Percentiles rank a stretch among this genome's conserved stretches.
These are phyloP conservation scores for Candida ficus DNA, from an alignment of 805 yeast genomes.

Conservation along the genomic window DNA sequence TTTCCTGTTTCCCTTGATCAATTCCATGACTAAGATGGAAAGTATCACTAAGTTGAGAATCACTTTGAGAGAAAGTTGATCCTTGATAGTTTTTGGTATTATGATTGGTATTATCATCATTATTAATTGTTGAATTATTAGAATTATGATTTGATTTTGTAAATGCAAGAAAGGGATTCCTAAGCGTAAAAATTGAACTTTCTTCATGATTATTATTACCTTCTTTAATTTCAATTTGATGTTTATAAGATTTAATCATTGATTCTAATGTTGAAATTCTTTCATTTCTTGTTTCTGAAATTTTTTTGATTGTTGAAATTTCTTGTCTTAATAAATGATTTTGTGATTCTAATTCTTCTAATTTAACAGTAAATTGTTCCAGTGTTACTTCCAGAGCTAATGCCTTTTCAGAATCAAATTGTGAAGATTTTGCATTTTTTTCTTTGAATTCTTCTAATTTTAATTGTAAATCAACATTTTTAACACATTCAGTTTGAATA, in stretches of 20 bases:
- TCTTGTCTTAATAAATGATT: slow-evolving; percentile 54
- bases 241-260: slow-evolving; percentile 45
- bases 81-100: not conserved
- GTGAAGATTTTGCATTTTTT: slow-evolving; percentile 22
- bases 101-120: not conserved
- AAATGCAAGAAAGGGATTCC: slow-evolving; percentile 13
- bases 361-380: slow-evolving; percentile 50
- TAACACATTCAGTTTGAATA: slow-evolving; percentile 22
- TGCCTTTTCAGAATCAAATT: slow-evolving; percentile 38
- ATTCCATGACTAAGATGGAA: not conserved
- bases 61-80: not conserved
- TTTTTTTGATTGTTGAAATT: slow-evolving; percentile 46
- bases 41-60: not conserved
- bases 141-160: slow-evolving; percentile 1
- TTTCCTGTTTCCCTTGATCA: slow-evolving; percentile 1
- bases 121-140: not conserved
- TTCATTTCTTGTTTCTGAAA: slow-evolving; percentile 51
- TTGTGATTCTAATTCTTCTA: slow-evolving; percentile 58
- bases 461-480: slow-evolving; percentile 36
- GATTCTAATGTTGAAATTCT: slow-evolving; percentile 51
- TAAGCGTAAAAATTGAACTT: slow-evolving; percentile 13
- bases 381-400: slow-evolving; percentile 53
- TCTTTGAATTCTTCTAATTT: slow-evolving; percentile 34
- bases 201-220: slow-evolving; percentile 5
- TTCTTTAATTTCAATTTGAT: slow-evolving; percentile 7